Evolutionary conservation across 768 basidiomycete species (phyloP), one percentile per base, ranked within the genome.

Genomic region (Omphalotus guepiniiformis): DNA sequence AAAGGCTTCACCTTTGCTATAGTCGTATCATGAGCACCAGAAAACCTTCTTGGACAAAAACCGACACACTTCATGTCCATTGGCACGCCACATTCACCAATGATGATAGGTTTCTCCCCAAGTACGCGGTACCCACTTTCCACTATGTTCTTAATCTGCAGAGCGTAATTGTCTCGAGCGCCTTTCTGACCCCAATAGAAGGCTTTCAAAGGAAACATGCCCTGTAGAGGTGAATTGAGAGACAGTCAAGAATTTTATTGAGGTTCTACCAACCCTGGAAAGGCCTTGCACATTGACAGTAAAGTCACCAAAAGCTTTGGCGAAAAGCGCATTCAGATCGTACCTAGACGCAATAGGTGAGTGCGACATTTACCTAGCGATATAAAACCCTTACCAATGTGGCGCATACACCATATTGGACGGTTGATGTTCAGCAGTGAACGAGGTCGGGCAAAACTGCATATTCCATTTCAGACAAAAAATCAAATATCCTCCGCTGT

Each of bases 71-170:
- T 97, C 76, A 96, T 81, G 57, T 99, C 96, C 85, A 98, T 95
- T 1, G 95, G 95, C 18, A 97, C 75, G 25, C 95, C 95, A 53
- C 87, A 90, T 64, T 99, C 95, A 16, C 94, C 94, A 49, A 99
- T 78, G 11, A 97, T 65, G 32, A 92, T 79, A 9, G 95, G 95
- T 15, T 66, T 77, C 57, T 93, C 89, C 21, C 90, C 92, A 0
- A 96, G 73, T 3, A 79, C 71, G 26, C 75, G 63, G 55, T 88
- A 81, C 0, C 78, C 85, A 16, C 76, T 72, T 44, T 87, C 74
- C 4, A 91, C 79, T 39, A 97, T 76, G 51, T 84, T 94, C 6
- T 73, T 70, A 27, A 97, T 83, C 56, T 99, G 95, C 7, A 87
- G 64, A 9, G 78, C 66, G 60, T 83, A 98, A 59, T 97, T 97